Evolutionary conservation across 2,329 filamentous ascomycete genomes (phyloP), one percentile per base, ranked within the genome.

Genomic region (Rosellinia necatrix): DNA sequence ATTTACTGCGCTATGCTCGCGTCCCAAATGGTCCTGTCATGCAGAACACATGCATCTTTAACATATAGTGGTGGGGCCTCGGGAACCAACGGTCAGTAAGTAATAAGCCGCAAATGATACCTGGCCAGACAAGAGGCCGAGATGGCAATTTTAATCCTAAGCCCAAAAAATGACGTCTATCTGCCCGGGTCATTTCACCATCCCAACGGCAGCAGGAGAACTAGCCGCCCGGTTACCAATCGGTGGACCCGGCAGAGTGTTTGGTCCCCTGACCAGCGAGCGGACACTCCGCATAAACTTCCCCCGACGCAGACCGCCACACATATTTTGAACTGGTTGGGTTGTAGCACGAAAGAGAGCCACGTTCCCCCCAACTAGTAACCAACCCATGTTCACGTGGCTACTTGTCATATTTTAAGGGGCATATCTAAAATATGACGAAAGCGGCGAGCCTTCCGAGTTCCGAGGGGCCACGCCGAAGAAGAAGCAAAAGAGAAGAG

Each of bases 241-340:
- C 46, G 17, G 15, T 30, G 40, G 56, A 43, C 53, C 56, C 56
- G 44, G 49, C 38, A 41, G 52, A 41, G 37, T 44, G 53, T 48
- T 56, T 59, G 53, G 32, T 15, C 37, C 42, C 32, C 12, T 49
- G 47, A 37, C 49, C 43, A 49, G 38, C 32, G 22, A 46, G 17
- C 37, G 29, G 40, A 46, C n/a, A 35, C 34, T 44, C 43, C 29
- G 38, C 49, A 49, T 15, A 35, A 30, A 9, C 15, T 29, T 15
- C 42, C 43, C 19, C 22, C 21, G 13, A 12, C 22, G 6, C n/a
- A 27, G 12, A 42, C n/a, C 49, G 38, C 49, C 44, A 53, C 25
- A 27, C 49, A 53, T 30, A n/a, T n/a, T n/a, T n/a, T n/a, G n/a
- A n/a, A n/a, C n/a, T n/a, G n/a, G n/a, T n/a, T n/a, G n/a, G n/a